Conservation (phyloP, 805 yeast species). For the Zygosaccharomyces gambellarensis region DNA sequence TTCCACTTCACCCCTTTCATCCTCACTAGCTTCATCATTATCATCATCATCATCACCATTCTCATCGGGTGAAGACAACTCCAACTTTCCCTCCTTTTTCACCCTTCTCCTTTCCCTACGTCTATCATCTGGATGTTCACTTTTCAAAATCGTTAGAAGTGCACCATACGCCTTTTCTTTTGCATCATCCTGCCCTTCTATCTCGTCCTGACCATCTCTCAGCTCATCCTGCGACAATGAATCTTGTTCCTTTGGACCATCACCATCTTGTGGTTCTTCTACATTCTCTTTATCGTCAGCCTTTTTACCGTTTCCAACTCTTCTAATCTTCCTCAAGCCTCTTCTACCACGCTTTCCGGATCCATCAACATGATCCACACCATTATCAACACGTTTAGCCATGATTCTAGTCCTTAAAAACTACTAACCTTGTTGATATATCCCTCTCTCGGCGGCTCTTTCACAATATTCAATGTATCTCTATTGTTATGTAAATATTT, state of each 20-base stretch:
- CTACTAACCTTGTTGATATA: neutral
- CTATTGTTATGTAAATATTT: neutral
- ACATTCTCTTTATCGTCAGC: slow-evolving; percentile 7
- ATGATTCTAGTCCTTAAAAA: neutral
- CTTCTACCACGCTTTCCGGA: slow-evolving; percentile 49
- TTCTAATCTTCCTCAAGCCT: slow-evolving; percentile 54
- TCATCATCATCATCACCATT: slow-evolving; percentile 10
- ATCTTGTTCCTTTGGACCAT: slow-evolving; percentile 17
- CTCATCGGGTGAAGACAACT: slow-evolving; percentile 11
- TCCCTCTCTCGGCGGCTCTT: neutral
- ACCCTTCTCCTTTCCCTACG: slow-evolving; percentile 12
- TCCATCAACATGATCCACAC: slow-evolving; percentile 9
- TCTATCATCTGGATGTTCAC: slow-evolving; percentile 38
- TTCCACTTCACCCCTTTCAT: slow-evolving; percentile 28
- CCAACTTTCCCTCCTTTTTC: slow-evolving; percentile 6
- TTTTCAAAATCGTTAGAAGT: slow-evolving; percentile 52
- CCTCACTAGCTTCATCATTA: slow-evolving; percentile 28
- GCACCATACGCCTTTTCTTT: slow-evolving; percentile 59
- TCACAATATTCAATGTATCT: neutral
- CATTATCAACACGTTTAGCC: neutral
- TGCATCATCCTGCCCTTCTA: slow-evolving; percentile 23
- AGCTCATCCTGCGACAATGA: slow-evolving; percentile 14
- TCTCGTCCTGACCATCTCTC: slow-evolving; percentile 14
- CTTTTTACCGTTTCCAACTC: slow-evolving; percentile 36
- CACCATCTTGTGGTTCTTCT: slow-evolving; percentile 32